Percentiles rank a stretch among this genome's conserved stretches.
phyloP scores from a whole-genome alignment of 2,329 filamentous ascomycete genomes.

The Cytospora chrysosperma region DNA sequence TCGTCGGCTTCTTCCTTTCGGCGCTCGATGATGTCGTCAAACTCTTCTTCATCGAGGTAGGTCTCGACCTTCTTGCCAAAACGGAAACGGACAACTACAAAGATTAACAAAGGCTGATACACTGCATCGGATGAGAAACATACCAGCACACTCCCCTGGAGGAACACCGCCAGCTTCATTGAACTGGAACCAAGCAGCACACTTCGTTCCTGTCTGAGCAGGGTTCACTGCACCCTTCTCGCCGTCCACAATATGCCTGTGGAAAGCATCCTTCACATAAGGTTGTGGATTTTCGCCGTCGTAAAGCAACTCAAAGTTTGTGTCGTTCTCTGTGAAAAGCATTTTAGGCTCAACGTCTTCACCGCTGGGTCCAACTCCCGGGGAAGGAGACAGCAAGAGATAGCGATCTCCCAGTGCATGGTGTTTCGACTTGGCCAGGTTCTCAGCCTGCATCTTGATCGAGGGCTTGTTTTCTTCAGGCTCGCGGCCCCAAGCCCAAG shows the following conservation, averaged over 20 bases:
- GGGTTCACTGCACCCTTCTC: conserved; percentile 84
- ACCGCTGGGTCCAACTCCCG: conserved; percentile 73
- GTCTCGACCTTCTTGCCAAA: conserved; percentile 72
- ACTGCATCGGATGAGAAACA: conserved; percentile 51
- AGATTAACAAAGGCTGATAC: not conserved
- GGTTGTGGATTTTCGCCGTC: conserved; percentile 73
- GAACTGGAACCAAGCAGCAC: conserved; percentile 88
- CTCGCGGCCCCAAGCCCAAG: conserved; percentile 92
- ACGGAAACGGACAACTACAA: conserved; percentile 80
- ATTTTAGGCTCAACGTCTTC: conserved; percentile 82
- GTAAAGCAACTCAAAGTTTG: conserved; percentile 78
- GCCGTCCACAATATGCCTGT: conserved; percentile 78
- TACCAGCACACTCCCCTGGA: conserved; percentile 87
- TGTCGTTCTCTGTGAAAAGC: conserved; percentile 95
- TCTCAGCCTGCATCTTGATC: conserved; percentile 65
- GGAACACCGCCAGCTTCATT: conserved; percentile 84
- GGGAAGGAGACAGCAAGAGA: conserved; percentile 83
- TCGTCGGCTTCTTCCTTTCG: conserved; percentile 90
- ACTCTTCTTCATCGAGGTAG: conserved; percentile 88
- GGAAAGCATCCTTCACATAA: conserved; percentile 95
- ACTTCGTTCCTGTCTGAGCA: conserved; percentile 77
- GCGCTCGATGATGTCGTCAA: conserved; percentile 87
- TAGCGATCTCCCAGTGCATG: conserved; percentile 79
- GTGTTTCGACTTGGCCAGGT: conserved; percentile 75
- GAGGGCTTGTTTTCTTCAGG: conserved; percentile 72